These are phyloP conservation scores for Ophiorrhiza pumila DNA, from an alignment of 257 asterid species.

Conservation along the genomic window DNA sequence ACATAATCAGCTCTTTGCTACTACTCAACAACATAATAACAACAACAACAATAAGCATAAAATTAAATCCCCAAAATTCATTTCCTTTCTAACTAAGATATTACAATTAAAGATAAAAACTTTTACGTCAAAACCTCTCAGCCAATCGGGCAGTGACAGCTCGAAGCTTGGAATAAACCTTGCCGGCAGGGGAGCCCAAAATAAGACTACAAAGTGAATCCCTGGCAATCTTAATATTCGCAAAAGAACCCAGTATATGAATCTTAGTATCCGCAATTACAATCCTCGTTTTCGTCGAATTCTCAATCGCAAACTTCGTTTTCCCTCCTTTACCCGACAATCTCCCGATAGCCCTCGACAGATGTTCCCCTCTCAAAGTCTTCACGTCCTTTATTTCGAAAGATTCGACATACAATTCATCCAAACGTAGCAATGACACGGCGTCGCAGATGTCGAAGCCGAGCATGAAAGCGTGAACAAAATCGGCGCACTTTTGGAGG, in stretches of 20 bases:
- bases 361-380: slow-evolving; percentile 77
- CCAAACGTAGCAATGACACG: slow-evolving; percentile 67
- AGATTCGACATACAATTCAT: slow-evolving; percentile 75
- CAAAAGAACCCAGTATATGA: slow-evolving; percentile 75
- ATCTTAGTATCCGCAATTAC: slow-evolving; percentile 81
- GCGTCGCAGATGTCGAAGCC: slow-evolving; percentile 77
- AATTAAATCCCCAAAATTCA: not conserved
- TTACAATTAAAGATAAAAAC: not conserved
- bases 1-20: not conserved
- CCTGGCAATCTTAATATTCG: slow-evolving; percentile 76
- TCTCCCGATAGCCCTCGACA: slow-evolving; percentile 82
- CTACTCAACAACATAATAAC: not conserved
- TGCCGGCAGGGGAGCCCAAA: slow-evolving; percentile 88
- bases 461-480: slow-evolving; percentile 84
- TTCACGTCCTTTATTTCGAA: slow-evolving; percentile 91
- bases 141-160: slow-evolving; percentile 74
- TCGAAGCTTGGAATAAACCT: slow-evolving; percentile 84
- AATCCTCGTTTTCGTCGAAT: slow-evolving; percentile 75
- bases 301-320: slow-evolving; percentile 82
- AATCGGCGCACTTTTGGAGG: slow-evolving; percentile 84
- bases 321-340: slow-evolving; percentile 90
- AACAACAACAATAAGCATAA: not conserved
- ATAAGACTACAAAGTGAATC: slow-evolving; percentile 84
- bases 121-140: slow-evolving; percentile 52
- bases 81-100: not conserved